These are phyloP conservation scores for Pythium pyrilobum DNA, from an alignment of 352 stramenopile species.

Conservation along the genomic window DNA sequence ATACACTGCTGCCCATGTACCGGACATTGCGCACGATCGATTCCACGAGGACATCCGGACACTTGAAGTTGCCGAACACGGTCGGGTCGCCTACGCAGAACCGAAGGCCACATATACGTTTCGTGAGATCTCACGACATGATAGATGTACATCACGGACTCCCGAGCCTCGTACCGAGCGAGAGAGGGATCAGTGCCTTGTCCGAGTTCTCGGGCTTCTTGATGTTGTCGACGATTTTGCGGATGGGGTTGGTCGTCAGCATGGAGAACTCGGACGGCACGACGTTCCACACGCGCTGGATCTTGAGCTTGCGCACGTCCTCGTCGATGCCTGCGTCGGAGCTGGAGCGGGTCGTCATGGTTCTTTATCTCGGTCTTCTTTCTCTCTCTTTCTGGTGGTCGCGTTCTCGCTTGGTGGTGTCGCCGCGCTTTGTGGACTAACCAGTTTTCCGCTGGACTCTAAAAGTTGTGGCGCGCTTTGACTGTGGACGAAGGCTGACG, in stretches of 20 bases:
- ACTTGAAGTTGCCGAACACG: slow-evolving; percentile 90
- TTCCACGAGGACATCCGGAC: slow-evolving; percentile 82
- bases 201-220: slow-evolving; percentile 82
- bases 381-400: background rate
- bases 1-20: slow-evolving; percentile 22
- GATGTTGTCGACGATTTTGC: slow-evolving; percentile 94
- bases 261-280: slow-evolving; percentile 65
- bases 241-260: slow-evolving; percentile 88
- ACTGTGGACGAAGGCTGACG: slow-evolving; percentile 17
- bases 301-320: slow-evolving; percentile 33
- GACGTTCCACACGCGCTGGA: slow-evolving; percentile 58
- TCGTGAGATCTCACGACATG: background rate
- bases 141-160: background rate
- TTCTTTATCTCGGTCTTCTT: background rate
- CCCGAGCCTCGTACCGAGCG: slow-evolving; percentile 52
- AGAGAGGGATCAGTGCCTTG: slow-evolving; percentile 91
- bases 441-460: too few relatives aligned
- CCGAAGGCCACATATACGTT: too few relatives aligned
- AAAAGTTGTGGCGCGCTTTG: slow-evolving; percentile 8
- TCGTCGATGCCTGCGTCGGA: slow-evolving; percentile 21
- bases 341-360: slow-evolving; percentile 45
- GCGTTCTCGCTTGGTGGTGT: too few relatives aligned
- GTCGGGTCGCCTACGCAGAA: slow-evolving; percentile 84
- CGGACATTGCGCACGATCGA: slow-evolving; percentile 63
- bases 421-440: background rate